phyloP scores from a whole-genome alignment of 2,329 filamentous ascomycete species.

The Colletotrichum camelliae region DNA sequence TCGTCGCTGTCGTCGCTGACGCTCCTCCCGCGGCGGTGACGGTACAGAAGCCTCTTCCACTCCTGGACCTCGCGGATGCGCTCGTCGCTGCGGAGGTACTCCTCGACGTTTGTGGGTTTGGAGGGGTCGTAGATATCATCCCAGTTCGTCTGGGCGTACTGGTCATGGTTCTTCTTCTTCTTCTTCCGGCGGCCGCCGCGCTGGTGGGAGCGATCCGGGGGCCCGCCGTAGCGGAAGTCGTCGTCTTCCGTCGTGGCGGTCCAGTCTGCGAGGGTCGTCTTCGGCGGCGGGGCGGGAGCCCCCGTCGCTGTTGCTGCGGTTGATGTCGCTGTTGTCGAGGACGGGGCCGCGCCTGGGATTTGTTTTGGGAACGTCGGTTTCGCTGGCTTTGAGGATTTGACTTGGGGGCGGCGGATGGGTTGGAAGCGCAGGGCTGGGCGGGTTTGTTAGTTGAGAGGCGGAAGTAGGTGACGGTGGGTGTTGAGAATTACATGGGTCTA shows the following conservation, averaged over 20 bases:
- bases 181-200: conserved; percentile 81
- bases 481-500: conserved; percentile 42
- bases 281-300: conserved; percentile 52
- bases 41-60: conserved; percentile 84
- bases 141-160: conserved; percentile 75
- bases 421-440: conserved; percentile 77
- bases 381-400: conserved; percentile 60
- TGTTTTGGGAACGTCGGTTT: conserved; percentile 65
- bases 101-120: conserved; percentile 81
- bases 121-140: conserved; percentile 89
- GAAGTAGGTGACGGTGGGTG: background rate
- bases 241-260: conserved; percentile 76
- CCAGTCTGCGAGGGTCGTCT: conserved; percentile 83
- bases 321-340: conserved; percentile 27
- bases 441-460: background rate
- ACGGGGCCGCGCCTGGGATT: conserved; percentile 30
- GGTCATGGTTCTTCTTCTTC: conserved; percentile 69
- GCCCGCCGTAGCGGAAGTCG: conserved; percentile 69
- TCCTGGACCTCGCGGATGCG: conserved; percentile 79
- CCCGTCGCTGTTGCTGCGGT: conserved; percentile 31
- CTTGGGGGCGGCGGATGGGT: conserved; percentile 79
- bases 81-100: conserved; percentile 85
- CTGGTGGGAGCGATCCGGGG: conserved; percentile 68
- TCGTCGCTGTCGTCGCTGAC: conserved; percentile 45
- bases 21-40: conserved; percentile 64